A percentile compares a stretch with the other conserved stretches of the same genome.
Evolutionary conservation across 805 yeast genomes (phyloP).

Genomic region (Saccharomycopsis schoenii): DNA sequence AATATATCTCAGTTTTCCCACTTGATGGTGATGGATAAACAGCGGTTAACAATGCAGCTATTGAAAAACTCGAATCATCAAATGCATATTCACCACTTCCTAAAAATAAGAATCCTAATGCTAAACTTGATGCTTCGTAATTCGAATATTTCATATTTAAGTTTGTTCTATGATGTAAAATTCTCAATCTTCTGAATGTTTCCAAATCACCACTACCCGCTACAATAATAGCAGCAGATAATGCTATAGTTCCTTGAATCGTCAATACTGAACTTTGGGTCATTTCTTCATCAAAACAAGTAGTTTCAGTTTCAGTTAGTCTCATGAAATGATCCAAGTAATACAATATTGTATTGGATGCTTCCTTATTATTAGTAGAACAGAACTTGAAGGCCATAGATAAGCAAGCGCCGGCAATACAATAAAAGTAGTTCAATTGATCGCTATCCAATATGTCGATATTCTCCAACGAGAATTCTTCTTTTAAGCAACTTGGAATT

Average conservation of each 20-base stretch:
- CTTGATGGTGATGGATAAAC: constrained; percentile 47
- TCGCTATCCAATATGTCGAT: constrained; percentile 34
- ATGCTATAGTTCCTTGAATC: constrained; percentile 47
- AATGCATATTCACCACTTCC: constrained; percentile 92
- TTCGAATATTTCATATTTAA: constrained; percentile 47
- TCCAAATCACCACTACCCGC: constrained; percentile 88
- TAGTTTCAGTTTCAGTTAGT: constrained; percentile 33
- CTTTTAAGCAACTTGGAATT: constrained; percentile 39
- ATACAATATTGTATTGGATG: constrained; percentile 44
- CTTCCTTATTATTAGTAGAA: constrained; percentile 47
- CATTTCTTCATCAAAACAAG: constrained; percentile 47
- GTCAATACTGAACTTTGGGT: constrained; percentile 44
- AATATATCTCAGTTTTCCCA: constrained; percentile 41
- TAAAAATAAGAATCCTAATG: constrained; percentile 77
- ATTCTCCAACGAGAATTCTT: constrained; percentile 24
- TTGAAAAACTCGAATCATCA: constrained; percentile 45
- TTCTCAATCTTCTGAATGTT: constrained; percentile 61
- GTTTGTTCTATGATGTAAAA: constrained; percentile 49
- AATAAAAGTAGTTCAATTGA: constrained; percentile 49
- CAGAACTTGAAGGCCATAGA: constrained; percentile 72
- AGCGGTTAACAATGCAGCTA: constrained; percentile 63
- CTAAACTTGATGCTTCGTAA: constrained; percentile 68
- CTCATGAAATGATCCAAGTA: constrained; percentile 44
- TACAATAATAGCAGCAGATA: constrained; percentile 66
- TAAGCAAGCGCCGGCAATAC: constrained; percentile 64